Evolutionary conservation across 257 asterid genomes (phyloP).

Genomic region (Gardenia jasminoides): DNA sequence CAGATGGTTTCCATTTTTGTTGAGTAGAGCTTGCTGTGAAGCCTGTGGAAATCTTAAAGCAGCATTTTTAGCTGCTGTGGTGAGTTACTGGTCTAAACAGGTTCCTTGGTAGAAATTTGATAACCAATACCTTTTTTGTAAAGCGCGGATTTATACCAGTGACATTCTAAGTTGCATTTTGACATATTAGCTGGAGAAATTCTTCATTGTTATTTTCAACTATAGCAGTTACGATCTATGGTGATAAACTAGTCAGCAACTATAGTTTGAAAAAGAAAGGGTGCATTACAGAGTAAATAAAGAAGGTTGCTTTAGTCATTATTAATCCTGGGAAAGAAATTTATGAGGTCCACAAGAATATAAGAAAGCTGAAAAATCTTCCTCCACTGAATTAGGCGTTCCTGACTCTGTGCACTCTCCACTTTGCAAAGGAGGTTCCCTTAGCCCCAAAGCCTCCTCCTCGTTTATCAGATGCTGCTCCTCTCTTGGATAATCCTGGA

Average conservation of each 20-base stretch:
- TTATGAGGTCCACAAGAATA: no score
- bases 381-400: slow-evolving; percentile 52
- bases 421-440: slow-evolving; percentile 92
- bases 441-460: slow-evolving; percentile 49
- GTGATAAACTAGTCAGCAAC: neutral
- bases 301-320: no score
- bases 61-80: slow-evolving; percentile 99
- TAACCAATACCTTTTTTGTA: neutral
- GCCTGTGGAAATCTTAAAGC: slow-evolving; percentile 99
- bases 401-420: slow-evolving; percentile 73
- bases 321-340: no score
- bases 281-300: neutral
- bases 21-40: slow-evolving; percentile 94
- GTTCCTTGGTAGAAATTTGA: neutral
- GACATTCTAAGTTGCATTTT: neutral
- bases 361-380: slow-evolving; percentile 2
- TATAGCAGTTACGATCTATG: neutral
- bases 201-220: neutral
- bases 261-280: neutral
- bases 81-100: slow-evolving; percentile 40
- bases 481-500: slow-evolving; percentile 64
- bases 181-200: neutral
- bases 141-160: neutral
- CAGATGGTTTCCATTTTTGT: slow-evolving; percentile 98
- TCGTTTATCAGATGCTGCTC: slow-evolving; percentile 75